Evolutionary conservation across 345 rosid genomes (phyloP), one percentile per base, ranked within the genome.

Genomic region (Geranium rotundifolium): DNA sequence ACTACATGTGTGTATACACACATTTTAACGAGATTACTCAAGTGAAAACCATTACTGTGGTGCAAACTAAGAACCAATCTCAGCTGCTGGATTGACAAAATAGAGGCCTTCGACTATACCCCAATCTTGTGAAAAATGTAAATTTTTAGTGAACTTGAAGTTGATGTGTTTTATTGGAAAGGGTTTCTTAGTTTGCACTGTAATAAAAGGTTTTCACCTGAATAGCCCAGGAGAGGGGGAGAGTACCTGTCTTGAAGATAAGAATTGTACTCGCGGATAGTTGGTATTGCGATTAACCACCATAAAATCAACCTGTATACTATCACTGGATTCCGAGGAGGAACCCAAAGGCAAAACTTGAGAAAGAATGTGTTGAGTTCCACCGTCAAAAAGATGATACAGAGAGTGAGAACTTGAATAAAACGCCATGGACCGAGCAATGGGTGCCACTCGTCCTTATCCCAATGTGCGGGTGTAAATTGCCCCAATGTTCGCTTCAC

Each of bases 381-480:
- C 52, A 93, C 95, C 1, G 90, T 93, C 75, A 90, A 71, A 73
- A 93, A 90, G 59, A 88, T 71, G 5, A 93, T 73, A 75, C 97
- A 88, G n/a, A 93, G 99, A 63, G 73, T 83, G 41, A 93, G 88
- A 60, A 90, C 96, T 90, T 93, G 99, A 63, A 90, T 80, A 64
- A 93, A 93, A 19, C 99, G 92, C 97, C 95, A 85, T 58, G 99
- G 99, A 54, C 90, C 97, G 68, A 86, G 97, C 67, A 93, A 66
- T 0, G 99, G 99, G 66, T 86, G 96, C 99, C 99, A 93, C 71
- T 93, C 99, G 71, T 93, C 97, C 78, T 86, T 93, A 65, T 93
- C 97, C 97, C 97, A 93, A 14, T 88, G 97, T 23, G 99, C 97
- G 60, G 99, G 99, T 55, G 99, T 93, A 70, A 93, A 93, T 67